Evolutionary conservation across 352 stramenopile species (phyloP), one percentile per base, ranked within the genome.

Genomic region (Globisporangium paroecandrum): DNA sequence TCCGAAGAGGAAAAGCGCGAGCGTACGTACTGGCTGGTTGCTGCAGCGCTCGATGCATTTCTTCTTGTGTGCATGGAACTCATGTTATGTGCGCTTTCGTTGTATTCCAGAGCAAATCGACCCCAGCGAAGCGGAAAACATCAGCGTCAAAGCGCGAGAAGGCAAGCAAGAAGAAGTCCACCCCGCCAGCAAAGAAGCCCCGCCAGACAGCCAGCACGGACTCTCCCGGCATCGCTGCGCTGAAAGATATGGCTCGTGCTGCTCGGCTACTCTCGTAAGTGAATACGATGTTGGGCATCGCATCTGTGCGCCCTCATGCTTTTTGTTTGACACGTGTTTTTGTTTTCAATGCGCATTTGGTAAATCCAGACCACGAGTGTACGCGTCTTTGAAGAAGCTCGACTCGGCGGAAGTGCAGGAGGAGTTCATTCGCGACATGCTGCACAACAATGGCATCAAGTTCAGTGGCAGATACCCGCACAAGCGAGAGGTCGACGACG

Each of bases 231-330:
- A 58, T 94, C 25, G 69, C 75, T 12, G 65, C 79, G 12, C 76
- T 95, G 18, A 95, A 93, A 56, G 80, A 91, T 63, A 58, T 95
- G 12, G 85, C 82, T 7, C 82, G 82, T 3, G 86, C 81, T 4
- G 84, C 85, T 27, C 81, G 87, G 1, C 58, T 92, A 43, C 66
- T 94, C 10, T 87, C 79, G 87, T 95, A 71, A 47, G 84, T 76
- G 8, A 9, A 32, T n/a, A 8, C 24, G 13, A 10, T 5, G n/a
- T 12, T 67, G 2, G 3, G 64, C 7, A 51, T 62, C 68, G 25
- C 41, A 25, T 53, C 22, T 29, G 55, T 34, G 4, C 47, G 20
- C 22, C 64, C 8, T 56, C 49, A 46, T 13, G 13, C 38, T 46
- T 6, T 18, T 15, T 29, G 18, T 29, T 9, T 56, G 49, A 29